Base-by-base conservation (phyloP, 2,329 filamentous ascomycete genomes). In the Zymoseptoria crescenta region DNA sequence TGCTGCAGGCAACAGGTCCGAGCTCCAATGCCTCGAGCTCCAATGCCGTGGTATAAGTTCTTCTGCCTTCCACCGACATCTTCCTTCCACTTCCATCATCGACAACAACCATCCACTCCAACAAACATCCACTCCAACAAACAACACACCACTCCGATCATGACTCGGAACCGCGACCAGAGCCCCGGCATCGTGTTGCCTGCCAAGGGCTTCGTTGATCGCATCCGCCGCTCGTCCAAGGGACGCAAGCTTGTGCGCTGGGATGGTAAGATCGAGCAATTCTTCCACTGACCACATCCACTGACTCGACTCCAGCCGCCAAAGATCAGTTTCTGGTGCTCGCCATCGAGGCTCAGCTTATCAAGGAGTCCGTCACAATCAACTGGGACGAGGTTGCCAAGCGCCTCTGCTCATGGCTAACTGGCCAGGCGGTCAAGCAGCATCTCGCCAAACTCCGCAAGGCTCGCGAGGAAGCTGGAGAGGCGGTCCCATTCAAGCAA, bases 271-370 rank as follows among this genome's bases (percentile, higher is more conserved):
- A 16, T 45, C 13, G 13, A n/a, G 13, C n/a, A 13, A 45, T 45
- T 3, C 3, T 16, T 45, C 35, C 51, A 16, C 28, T 24, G 7
- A 27, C 24, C 20, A 52, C 51, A 29, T 19, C n/a, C 16, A 51
- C 24, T 51, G 49, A 51, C 49, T 21, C 49, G 9, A 21, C 9
- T 51, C 49, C 19, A 51, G 49, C 49, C 19, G 56, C 61, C 20
- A 51, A 61, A 20, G 68, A 70, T 54, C 68, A 70, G 58, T 61
- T 61, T 4, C 55, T 67, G 8, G 56, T 70, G 1, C 64, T 70
- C 29, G 59, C 52, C 48, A 50, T 66, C 55, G 63, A 66, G 30
- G 63, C 66, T 52, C 55, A 65, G 24, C 60, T 59, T 52, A 56
- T 56, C 13, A 20, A 51, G 9, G 19, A 56, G 9, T 59, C 57